Evolutionary conservation across 2,329 filamentous ascomycete genomes (phyloP).

Genomic region (Talaromyces sp.): DNA sequence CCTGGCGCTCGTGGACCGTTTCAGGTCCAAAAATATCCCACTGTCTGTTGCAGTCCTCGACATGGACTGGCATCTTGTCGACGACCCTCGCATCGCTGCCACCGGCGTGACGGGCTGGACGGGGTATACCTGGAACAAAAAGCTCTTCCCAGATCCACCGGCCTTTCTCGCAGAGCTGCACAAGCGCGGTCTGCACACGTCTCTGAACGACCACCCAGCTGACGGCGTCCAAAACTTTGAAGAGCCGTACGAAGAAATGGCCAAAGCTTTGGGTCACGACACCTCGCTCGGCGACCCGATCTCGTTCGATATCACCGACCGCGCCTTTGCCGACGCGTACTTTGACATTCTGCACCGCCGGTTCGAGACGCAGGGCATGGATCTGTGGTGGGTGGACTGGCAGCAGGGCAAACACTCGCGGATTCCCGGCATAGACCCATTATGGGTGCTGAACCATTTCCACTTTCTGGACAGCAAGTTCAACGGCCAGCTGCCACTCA

Average conservation of each 20-base stretch:
- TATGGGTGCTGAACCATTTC: slow-evolving; percentile 63
- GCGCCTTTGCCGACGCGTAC: slow-evolving; percentile 54
- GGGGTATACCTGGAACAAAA: slow-evolving; percentile 59
- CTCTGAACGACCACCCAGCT: slow-evolving; percentile 60
- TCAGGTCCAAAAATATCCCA: slow-evolving; percentile 48
- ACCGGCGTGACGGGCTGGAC: slow-evolving; percentile 48
- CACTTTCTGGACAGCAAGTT: slow-evolving; percentile 51
- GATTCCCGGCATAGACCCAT: slow-evolving; percentile 55
- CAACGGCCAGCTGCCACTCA: slow-evolving; percentile 43
- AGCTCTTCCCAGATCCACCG: slow-evolving; percentile 53
- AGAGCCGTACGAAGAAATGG: slow-evolving; percentile 52
- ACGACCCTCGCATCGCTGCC: slow-evolving; percentile 39
- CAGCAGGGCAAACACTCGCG: slow-evolving; percentile 56
- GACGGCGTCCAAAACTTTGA: slow-evolving; percentile 54
- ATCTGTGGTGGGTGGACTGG: slow-evolving; percentile 67
- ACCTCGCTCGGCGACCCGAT: slow-evolving; percentile 48
- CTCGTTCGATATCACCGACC: slow-evolving; percentile 52
- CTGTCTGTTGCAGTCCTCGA: slow-evolving; percentile 58
- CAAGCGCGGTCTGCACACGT: slow-evolving; percentile 47
- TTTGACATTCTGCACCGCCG: slow-evolving; percentile 53
- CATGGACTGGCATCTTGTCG: slow-evolving; percentile 62
- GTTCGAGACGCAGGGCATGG: slow-evolving; percentile 52
- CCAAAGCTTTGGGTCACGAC: slow-evolving; percentile 48
- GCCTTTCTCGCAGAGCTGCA: slow-evolving; percentile 50
- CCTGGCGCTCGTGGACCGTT: slow-evolving; percentile 53